Evolutionary conservation across 164 flowering plant species (phyloP).

Genomic region (Nymphaea thermarum): DNA sequence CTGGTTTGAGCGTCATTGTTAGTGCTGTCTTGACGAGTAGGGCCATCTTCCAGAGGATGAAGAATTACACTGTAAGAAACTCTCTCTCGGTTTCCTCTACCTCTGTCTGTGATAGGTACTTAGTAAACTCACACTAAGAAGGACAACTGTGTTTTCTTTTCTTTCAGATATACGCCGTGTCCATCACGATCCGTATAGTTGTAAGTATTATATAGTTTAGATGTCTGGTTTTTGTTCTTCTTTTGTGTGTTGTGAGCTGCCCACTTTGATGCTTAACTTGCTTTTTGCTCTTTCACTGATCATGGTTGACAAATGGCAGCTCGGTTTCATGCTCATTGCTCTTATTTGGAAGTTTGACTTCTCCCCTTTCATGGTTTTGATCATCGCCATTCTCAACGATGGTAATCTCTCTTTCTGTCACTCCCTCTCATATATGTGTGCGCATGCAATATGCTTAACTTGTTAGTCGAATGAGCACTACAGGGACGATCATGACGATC

Average conservation of each 20-base stretch:
- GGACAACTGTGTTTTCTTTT: background rate
- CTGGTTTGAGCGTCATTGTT: slow-evolving; percentile 76
- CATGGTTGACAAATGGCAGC: background rate
- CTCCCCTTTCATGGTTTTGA: slow-evolving; percentile 83
- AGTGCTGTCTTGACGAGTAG: slow-evolving; percentile 85
- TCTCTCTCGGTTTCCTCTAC: background rate
- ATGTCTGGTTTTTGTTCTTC: background rate
- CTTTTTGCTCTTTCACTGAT: background rate
- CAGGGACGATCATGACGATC: slow-evolving; percentile 79
- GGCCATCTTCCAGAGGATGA: slow-evolving; percentile 94
- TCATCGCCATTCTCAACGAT: slow-evolving; percentile 79
- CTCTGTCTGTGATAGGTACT: background rate
- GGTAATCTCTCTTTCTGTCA: slow-evolving; percentile 15
- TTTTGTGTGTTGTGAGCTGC: background rate
- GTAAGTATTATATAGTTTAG: background rate
- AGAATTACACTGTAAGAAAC: slow-evolving; percentile 52
- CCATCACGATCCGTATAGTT: slow-evolving; percentile 85
- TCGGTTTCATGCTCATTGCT: slow-evolving; percentile 74
- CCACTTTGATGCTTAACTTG: background rate
- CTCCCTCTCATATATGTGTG: slow-evolving; percentile 2
- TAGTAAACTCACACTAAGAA: no score
- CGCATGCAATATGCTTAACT: background rate
- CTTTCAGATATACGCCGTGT: slow-evolving; percentile 62
- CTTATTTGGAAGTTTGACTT: slow-evolving; percentile 88
- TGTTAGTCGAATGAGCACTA: background rate